Evolutionary conservation across 2,329 filamentous ascomycete genomes (phyloP), one percentile per base, ranked within the genome.

Genomic region (Xylaria sp.): DNA sequence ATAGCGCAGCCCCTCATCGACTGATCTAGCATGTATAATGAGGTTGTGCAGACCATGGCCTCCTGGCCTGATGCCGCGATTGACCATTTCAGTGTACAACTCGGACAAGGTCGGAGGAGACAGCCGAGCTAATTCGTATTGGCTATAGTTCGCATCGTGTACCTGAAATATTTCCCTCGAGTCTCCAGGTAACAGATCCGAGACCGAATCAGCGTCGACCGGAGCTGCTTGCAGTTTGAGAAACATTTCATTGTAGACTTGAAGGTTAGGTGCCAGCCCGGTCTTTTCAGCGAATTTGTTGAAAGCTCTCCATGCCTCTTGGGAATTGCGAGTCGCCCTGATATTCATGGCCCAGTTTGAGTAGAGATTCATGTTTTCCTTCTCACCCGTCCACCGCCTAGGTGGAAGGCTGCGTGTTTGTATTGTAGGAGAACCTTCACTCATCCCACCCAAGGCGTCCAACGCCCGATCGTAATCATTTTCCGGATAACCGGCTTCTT

Each of bases 121-220:
- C 51, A 89, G 80, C n/a, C 88, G 84, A 46, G 88, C 85, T 71
- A 87, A 88, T 66, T 92, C 91, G 63, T 89, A 87, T n/a, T 89
- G 85, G 67, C 84, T 91, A 74, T 84, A 85, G 77, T 84, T 92
- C 78, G 81, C 80, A 64, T 87, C 84, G 23, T 89, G 80, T 23
- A 88, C 83, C 0, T 87, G 83, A 13, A 85, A 79, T 9, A 85
- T 81, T 74, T 90, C 88, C 68, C 79, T 83, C 46, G 81, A 82
- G 72, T 92, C 90, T 13, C 91, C 91, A 6, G 90, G 88, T 1
- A 87, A 75, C 15, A 83, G 67, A 40, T 64, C 63, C 2, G 65
- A 54, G 31, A 65, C 74, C 53, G 76, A 73, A 17, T 74, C 74
- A 3, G 72, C 58, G 20, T 75, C 69, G 28, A 78, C 73, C 4